A percentile compares a stretch with the other conserved stretches of the same genome.
Conservation (phyloP, 2,329 filamentous ascomycete genomes). For the Aspergillus phoenicis region DNA sequence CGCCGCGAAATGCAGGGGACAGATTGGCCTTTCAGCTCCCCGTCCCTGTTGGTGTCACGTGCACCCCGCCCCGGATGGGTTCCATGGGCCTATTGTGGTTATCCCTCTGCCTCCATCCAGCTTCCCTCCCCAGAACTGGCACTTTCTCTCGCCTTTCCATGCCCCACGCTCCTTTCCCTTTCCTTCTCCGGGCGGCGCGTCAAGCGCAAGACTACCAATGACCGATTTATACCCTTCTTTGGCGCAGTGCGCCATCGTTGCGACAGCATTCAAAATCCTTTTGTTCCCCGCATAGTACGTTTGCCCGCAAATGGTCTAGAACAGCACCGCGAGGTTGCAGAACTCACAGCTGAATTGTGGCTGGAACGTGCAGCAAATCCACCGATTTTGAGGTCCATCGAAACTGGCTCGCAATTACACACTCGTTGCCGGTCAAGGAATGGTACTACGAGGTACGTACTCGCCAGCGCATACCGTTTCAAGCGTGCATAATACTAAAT, state of each 20-base stretch:
- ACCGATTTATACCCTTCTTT: constrained; percentile 83
- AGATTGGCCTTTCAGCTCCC: constrained; percentile 21
- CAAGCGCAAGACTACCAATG: constrained; percentile 57
- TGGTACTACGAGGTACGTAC: constrained; percentile 86
- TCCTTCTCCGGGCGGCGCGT: constrained; percentile 16
- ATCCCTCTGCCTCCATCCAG: not conserved
- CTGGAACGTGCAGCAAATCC: constrained; percentile 70
- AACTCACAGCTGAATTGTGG: constrained; percentile 2
- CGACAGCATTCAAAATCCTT: constrained; percentile 85
- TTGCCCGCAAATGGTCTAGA: not conserved
- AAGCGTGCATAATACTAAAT: constrained; percentile 8
- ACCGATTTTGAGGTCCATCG: constrained; percentile 99
- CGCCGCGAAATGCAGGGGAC: constrained; percentile 8
- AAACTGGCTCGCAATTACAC: constrained; percentile 96
- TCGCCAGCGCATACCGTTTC: not conserved
- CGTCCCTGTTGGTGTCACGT: constrained; percentile 20
- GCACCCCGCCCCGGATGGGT: constrained; percentile 19
- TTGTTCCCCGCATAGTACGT: constrained; percentile 93
- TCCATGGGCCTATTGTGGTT: constrained; percentile 2
- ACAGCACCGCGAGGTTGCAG: constrained; percentile 9
- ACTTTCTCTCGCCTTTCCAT: not conserved
- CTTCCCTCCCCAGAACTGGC: not conserved
- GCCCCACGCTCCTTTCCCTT: not conserved
- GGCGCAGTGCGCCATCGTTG: constrained; percentile 81
- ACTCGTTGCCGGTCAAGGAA: constrained; percentile 80